phyloP scores from a whole-genome alignment of 257 asterid genomes.

The Nicotiana attenuata region DNA sequence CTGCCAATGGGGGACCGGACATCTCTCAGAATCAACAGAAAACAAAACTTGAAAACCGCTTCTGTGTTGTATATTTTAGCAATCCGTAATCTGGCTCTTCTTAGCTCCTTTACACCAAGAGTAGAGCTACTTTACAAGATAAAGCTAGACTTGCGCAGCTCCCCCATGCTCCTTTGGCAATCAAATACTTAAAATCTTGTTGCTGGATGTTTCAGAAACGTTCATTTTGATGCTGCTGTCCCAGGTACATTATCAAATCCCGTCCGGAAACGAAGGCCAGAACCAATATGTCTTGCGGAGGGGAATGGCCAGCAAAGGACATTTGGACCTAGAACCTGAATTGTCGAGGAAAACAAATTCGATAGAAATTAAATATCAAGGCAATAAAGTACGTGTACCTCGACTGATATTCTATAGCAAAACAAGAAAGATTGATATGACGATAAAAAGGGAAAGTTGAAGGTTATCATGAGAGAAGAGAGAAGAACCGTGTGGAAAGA shows the following conservation, averaged over 20 bases:
- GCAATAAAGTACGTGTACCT: background rate
- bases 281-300: slow-evolving; percentile 43
- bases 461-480: too few relatives aligned
- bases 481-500: background rate
- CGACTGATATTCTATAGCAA: background rate
- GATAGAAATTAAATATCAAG: background rate
- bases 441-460: background rate
- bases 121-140: background rate
- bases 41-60: background rate
- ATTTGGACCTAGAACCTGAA: slow-evolving; percentile 80
- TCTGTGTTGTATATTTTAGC: background rate
- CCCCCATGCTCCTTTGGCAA: background rate
- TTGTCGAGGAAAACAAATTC: slow-evolving; percentile 12
- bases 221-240: slow-evolving; percentile 15
- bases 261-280: slow-evolving; percentile 68
- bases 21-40: background rate
- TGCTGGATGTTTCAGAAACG: background rate
- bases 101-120: background rate
- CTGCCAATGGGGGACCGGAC: background rate
- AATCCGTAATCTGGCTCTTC: background rate
- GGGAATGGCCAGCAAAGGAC: slow-evolving; percentile 73
- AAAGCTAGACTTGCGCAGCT: background rate
- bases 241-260: slow-evolving; percentile 33
- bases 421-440: background rate
- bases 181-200: background rate